These are phyloP conservation scores for Magnusiomyces fungicola DNA, from an alignment of 1,139 yeast species.

Conservation along the genomic window DNA sequence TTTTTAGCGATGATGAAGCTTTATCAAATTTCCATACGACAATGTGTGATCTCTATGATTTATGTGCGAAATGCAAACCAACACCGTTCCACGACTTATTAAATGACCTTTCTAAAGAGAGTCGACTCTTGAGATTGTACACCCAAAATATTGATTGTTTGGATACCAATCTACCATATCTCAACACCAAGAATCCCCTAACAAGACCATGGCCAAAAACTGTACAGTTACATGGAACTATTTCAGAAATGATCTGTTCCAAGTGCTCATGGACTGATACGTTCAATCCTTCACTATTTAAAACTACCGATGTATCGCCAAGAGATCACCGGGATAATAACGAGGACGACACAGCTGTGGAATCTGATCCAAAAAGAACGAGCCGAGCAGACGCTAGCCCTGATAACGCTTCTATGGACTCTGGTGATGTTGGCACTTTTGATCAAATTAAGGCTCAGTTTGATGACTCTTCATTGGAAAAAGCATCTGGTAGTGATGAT, in stretches of 20 bases:
- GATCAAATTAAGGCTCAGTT: background rate
- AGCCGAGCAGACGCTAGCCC: conserved; percentile 4
- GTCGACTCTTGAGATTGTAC: conserved; percentile 61
- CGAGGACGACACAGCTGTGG: background rate
- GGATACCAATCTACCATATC: conserved; percentile 38
- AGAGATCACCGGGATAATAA: background rate
- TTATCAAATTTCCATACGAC: conserved; percentile 63
- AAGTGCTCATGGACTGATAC: conserved; percentile 52
- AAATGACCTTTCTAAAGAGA: conserved; percentile 50
- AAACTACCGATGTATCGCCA: background rate
- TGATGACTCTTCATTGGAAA: background rate
- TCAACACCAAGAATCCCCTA: conserved; percentile 45
- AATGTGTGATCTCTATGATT: conserved; percentile 53
- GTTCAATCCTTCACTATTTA: conserved; percentile 38
- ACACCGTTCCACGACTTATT: conserved; percentile 67
- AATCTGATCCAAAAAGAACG: background rate
- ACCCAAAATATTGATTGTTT: conserved; percentile 42
- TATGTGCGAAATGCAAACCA: conserved; percentile 55
- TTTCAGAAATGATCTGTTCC: conserved; percentile 64
- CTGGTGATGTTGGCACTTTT: background rate
- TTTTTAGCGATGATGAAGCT: conserved; percentile 53
- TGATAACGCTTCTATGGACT: conserved; percentile 16
- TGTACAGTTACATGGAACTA: conserved; percentile 75
- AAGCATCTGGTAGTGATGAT: background rate
- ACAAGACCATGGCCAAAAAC: conserved; percentile 43